These are phyloP conservation scores for Austroboletus novae-zelandiae DNA, from an alignment of 1,284 basidiomycete genomes.

Conservation along the genomic window DNA sequence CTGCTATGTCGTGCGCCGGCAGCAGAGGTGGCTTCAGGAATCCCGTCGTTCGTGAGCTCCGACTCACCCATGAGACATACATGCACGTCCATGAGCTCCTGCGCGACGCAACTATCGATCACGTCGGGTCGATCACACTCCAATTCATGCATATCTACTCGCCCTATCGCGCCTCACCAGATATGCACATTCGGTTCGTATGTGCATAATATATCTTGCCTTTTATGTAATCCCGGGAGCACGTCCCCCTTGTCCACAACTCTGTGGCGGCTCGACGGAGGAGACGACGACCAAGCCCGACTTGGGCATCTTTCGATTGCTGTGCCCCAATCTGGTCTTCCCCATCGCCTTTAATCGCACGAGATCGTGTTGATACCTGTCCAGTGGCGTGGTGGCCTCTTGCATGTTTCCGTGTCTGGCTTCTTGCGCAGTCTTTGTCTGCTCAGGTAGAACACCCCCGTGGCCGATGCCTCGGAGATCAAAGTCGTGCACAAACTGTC, in stretches of 20 bases:
- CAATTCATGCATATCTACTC: conserved; percentile 17
- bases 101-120: conserved; percentile 9
- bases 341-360: conserved; percentile 12
- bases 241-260: too few species aligned
- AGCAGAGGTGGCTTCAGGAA: background rate
- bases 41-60: conserved; percentile 12
- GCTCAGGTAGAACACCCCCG: background rate
- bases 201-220: conserved; percentile 18
- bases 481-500: conserved; percentile 12
- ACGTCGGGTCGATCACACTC: conserved; percentile 15
- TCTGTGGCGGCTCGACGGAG: too few species aligned
- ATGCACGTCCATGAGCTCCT: conserved; percentile 4
- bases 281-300: background rate
- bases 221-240: background rate
- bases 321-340: conserved; percentile 6
- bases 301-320: background rate
- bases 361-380: conserved; percentile 12
- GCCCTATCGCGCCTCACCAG: background rate
- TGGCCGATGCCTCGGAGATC: background rate
- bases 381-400: conserved; percentile 9
- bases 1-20: background rate
- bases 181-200: conserved; percentile 3
- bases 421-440: conserved; percentile 18
- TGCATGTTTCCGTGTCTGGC: conserved; percentile 15
- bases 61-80: conserved; percentile 20